Evolutionary conservation across 164 flowering plant genomes (phyloP).

Genomic region (Vitis labrusca): DNA sequence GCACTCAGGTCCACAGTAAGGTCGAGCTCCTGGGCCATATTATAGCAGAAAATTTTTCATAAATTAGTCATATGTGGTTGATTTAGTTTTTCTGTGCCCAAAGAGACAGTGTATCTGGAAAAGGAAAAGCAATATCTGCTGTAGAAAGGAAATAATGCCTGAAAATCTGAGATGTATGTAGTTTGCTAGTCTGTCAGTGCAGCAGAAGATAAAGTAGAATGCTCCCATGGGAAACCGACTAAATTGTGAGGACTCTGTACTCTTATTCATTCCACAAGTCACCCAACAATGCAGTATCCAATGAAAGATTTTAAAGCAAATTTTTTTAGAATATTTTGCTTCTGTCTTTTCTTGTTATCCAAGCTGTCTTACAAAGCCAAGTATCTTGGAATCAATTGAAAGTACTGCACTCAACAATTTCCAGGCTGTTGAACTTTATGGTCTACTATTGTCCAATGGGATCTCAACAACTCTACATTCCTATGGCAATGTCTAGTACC

Average conservation of each 20-base stretch:
- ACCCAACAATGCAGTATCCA: neutral
- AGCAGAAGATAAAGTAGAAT: too few species aligned
- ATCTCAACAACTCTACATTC: too few species aligned
- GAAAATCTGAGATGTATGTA: too few species aligned
- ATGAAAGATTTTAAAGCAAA: neutral
- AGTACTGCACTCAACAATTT: neutral
- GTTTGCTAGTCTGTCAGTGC: too few species aligned
- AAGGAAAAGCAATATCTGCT: neutral
- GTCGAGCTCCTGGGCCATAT: conserved; percentile 50
- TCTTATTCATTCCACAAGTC: too few species aligned
- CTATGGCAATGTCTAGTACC: too few species aligned
- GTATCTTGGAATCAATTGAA: neutral
- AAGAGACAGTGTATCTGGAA: neutral
- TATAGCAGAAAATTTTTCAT: neutral
- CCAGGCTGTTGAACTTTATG: neutral
- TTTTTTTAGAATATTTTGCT: neutral
- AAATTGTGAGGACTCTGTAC: too few species aligned
- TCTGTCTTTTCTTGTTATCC: too few species aligned
- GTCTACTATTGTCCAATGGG: too few species aligned
- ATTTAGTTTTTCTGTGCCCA: neutral
- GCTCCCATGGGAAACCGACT: too few species aligned
- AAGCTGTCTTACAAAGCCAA: neutral
- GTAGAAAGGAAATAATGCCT: neutral
- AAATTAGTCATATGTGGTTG: neutral
- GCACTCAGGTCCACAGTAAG: conserved; percentile 84